A percentile compares a stretch with the other conserved stretches of the same genome.
phyloP scores from a whole-genome alignment of 176 grass and related monocot species.

The Rhynchospora tenuis region DNA sequence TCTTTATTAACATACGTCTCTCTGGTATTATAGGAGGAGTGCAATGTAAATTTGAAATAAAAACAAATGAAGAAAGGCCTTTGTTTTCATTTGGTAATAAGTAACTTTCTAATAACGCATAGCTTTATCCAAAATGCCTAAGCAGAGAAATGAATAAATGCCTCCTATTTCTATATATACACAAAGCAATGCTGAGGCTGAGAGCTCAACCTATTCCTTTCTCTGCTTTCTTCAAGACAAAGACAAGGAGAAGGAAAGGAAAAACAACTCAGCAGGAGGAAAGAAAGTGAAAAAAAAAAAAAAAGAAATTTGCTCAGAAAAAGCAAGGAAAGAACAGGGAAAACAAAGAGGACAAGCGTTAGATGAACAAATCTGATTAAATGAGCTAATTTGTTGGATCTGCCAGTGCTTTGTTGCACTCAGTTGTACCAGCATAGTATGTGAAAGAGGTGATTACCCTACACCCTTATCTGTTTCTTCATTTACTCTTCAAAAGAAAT shows the following conservation, averaged over 20 bases:
- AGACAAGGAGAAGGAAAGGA: background rate
- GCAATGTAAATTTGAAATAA: background rate
- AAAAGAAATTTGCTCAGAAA: background rate
- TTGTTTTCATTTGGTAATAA: constrained; percentile 11
- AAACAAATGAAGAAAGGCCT: background rate
- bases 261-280: background rate
- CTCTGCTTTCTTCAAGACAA: constrained; percentile 15
- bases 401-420: constrained; percentile 17
- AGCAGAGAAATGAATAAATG: constrained; percentile 8
- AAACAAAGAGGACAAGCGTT: constrained; percentile 8
- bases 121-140: constrained; percentile 12
- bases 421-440: background rate
- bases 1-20: background rate
- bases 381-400: constrained; percentile 16
- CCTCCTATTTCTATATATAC: constrained; percentile 27
- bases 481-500: background rate
- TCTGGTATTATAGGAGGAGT: background rate
- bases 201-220: constrained; percentile 33
- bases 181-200: constrained; percentile 20
- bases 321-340: background rate
- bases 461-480: background rate
- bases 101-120: constrained; percentile 16
- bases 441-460: constrained; percentile 13
- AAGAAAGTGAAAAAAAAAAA: background rate
- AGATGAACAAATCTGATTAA: constrained; percentile 8